These are phyloP conservation scores for Vitis riparia DNA, from an alignment of 164 flowering plant species.

Conservation along the genomic window DNA sequence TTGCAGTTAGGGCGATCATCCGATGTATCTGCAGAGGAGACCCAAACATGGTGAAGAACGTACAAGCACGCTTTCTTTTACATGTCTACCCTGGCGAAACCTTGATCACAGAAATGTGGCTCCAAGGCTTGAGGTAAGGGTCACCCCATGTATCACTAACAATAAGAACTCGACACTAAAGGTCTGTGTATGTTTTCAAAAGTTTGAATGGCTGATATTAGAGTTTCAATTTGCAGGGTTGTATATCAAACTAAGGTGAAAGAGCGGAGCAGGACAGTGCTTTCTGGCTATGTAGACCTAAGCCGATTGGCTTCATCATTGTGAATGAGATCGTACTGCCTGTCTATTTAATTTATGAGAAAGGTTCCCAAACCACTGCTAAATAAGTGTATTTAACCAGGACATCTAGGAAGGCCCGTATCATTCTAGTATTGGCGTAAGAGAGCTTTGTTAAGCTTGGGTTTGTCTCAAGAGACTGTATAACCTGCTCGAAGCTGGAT, in stretches of 20 bases:
- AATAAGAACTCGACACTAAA: background rate
- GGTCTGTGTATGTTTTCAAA: background rate
- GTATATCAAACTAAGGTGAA: slow-evolving; percentile 74
- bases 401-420: too few species aligned
- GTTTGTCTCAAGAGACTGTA: too few species aligned
- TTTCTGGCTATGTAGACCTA: slow-evolving; percentile 74
- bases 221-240: slow-evolving; percentile 59
- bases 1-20: slow-evolving; percentile 83
- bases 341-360: background rate
- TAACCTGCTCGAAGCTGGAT: too few species aligned
- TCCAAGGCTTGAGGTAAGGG: slow-evolving; percentile 63
- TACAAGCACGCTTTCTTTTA: slow-evolving; percentile 75
- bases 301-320: slow-evolving; percentile 44
- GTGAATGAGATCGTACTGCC: slow-evolving; percentile 10
- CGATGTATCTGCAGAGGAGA: slow-evolving; percentile 75
- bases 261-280: slow-evolving; percentile 72
- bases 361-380: background rate
- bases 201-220: slow-evolving; percentile 1
- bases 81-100: slow-evolving; percentile 96
- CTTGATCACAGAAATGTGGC: slow-evolving; percentile 93
- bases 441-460: too few species aligned
- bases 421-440: background rate
- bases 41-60: slow-evolving; percentile 52
- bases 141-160: too few species aligned
- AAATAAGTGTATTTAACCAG: background rate